Evolutionary conservation across 106 monocot genomes (phyloP).

Genomic region (Vanilla planifolia): DNA sequence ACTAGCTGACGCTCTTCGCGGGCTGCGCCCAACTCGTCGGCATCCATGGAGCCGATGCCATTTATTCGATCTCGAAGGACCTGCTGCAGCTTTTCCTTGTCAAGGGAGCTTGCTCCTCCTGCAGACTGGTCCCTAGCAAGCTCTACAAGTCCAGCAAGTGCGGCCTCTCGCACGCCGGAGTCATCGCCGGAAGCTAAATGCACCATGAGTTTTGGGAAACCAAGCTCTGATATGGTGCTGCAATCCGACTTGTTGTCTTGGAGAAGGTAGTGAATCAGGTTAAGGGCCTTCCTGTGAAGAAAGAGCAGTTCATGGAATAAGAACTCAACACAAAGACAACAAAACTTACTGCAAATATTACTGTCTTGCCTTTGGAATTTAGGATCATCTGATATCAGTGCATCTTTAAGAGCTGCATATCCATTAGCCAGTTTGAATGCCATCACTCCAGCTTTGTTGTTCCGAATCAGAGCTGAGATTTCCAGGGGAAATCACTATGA

Average conservation of each 20-base stretch:
- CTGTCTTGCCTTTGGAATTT: slow-evolving; percentile 41
- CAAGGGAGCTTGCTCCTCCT: slow-evolving; percentile 5
- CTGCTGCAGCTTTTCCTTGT: slow-evolving; percentile 45
- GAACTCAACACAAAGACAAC: not conserved
- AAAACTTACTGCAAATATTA: not conserved
- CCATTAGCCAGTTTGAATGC: slow-evolving; percentile 65
- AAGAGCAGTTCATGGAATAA: no score
- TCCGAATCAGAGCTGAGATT: slow-evolving; percentile 45
- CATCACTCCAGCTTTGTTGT: slow-evolving; percentile 45
- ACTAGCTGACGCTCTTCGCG: slow-evolving; percentile 73
- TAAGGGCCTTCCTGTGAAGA: slow-evolving; percentile 64
- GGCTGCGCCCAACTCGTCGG: slow-evolving; percentile 51
- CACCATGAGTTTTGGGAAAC: slow-evolving; percentile 66
- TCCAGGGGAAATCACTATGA: not conserved
- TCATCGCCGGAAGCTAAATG: slow-evolving; percentile 72
- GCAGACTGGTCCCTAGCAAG: slow-evolving; percentile 29
- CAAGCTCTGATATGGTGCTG: slow-evolving; percentile 46
- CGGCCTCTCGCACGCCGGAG: slow-evolving; percentile 57
- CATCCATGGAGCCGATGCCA: slow-evolving; percentile 45
- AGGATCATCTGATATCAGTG: slow-evolving; percentile 41
- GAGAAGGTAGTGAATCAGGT: slow-evolving; percentile 67
- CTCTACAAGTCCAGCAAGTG: slow-evolving; percentile 56
- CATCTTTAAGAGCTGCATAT: slow-evolving; percentile 52
- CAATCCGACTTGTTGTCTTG: slow-evolving; percentile 57
- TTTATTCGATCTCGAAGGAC: slow-evolving; percentile 45